Evolutionary conservation across 768 basidiomycete species (phyloP).

Genomic region (Phanerochaete sordida): DNA sequence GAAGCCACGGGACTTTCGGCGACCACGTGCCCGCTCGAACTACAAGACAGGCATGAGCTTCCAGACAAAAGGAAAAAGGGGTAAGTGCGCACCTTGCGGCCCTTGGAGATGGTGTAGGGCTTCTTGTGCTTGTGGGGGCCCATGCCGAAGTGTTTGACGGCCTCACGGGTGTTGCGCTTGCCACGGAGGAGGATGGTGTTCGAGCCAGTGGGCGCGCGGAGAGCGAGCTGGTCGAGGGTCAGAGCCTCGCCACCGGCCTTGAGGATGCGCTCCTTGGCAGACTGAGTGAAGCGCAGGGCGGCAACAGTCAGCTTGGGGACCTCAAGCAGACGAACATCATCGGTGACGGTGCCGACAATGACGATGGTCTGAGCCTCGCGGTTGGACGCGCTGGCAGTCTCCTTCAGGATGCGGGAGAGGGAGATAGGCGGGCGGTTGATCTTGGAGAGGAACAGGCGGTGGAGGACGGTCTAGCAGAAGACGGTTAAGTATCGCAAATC

Average conservation of each 20-base stretch:
- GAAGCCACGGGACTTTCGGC: slow-evolving; percentile 97
- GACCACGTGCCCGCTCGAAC: slow-evolving; percentile 98
- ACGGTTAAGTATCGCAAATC: slow-evolving; percentile 20
- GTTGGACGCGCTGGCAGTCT: slow-evolving; percentile 65
- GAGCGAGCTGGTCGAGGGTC: slow-evolving; percentile 95
- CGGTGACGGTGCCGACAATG: slow-evolving; percentile 87
- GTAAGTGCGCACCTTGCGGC: slow-evolving; percentile 71
- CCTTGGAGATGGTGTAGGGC: slow-evolving; percentile 93
- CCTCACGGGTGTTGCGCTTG: slow-evolving; percentile 89
- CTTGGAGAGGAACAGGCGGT: slow-evolving; percentile 95
- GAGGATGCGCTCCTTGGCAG: slow-evolving; percentile 92
- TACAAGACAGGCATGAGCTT: slow-evolving; percentile 20
- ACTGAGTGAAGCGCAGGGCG: slow-evolving; percentile 91
- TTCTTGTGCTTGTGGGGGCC: slow-evolving; percentile 99
- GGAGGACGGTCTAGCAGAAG: slow-evolving; percentile 74
- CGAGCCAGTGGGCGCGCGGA: slow-evolving; percentile 89
- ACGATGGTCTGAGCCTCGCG: slow-evolving; percentile 83
- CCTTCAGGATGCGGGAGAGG: slow-evolving; percentile 86
- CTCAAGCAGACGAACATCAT: slow-evolving; percentile 83
- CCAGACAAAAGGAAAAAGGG: not conserved
- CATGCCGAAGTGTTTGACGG: slow-evolving; percentile 98
- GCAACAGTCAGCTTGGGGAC: slow-evolving; percentile 92
- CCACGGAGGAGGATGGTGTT: slow-evolving; percentile 95
- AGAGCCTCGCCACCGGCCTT: slow-evolving; percentile 93
- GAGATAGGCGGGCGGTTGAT: slow-evolving; percentile 96